Conservation (phyloP, 2,329 filamentous ascomycete genomes). For the Pyrenophora tritici-repentis region DNA sequence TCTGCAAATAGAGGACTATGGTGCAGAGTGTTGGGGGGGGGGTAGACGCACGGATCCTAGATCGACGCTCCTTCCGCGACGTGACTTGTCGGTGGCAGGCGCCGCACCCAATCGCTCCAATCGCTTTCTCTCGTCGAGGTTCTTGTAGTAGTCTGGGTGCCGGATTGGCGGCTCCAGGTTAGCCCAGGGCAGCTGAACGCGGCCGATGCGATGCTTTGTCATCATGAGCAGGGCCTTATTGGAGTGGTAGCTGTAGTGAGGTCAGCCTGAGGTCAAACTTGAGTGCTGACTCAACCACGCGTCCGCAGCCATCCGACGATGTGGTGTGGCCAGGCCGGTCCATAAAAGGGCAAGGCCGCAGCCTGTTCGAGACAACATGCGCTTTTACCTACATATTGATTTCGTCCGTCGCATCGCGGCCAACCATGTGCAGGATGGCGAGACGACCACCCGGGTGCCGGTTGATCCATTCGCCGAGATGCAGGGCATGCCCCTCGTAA, state of each 20-base stretch:
- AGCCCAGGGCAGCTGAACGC: slow-evolving; percentile 60
- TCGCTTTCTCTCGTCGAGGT: slow-evolving; percentile 25
- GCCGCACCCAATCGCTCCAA: background rate
- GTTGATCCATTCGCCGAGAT: slow-evolving; percentile 63
- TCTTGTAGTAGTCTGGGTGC: slow-evolving; percentile 50
- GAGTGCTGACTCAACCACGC: slow-evolving; percentile 13
- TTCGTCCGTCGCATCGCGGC: slow-evolving; percentile 63
- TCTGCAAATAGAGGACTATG: slow-evolving; percentile 7
- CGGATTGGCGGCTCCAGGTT: slow-evolving; percentile 66
- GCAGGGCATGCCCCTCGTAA: slow-evolving; percentile 59
- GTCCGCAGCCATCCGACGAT: slow-evolving; percentile 11
- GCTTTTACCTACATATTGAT: slow-evolving; percentile 58
- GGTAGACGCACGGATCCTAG: slow-evolving; percentile 34
- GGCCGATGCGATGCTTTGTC: slow-evolving; percentile 65
- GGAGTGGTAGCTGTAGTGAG: slow-evolving; percentile 60
- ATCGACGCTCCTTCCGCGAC: slow-evolving; percentile 32
- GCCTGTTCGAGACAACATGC: slow-evolving; percentile 4
- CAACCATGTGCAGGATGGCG: slow-evolving; percentile 66
- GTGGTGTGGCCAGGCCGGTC: slow-evolving; percentile 7
- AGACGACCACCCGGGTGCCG: slow-evolving; percentile 64
- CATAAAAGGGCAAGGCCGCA: slow-evolving; percentile 11
- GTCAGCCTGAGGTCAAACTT: slow-evolving; percentile 31
- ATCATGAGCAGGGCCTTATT: slow-evolving; percentile 60
- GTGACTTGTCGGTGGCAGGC: slow-evolving; percentile 14
- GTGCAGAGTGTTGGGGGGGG: slow-evolving; percentile 8